Base-by-base conservation (phyloP, 768 basidiomycete genomes). In the Lyophyllum decastes region DNA sequence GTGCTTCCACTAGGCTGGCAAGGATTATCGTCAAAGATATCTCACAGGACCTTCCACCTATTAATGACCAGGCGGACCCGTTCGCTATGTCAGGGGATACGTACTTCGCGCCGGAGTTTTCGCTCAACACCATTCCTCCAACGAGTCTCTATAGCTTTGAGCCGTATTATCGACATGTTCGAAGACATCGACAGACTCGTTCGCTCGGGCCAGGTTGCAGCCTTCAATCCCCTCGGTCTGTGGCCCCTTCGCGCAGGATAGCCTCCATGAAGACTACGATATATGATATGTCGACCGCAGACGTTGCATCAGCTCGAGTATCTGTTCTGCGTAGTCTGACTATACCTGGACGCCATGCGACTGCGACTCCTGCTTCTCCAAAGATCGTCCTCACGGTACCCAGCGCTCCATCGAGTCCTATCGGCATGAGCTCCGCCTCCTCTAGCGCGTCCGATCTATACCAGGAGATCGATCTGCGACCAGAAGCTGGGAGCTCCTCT, bases 61-160 rank as follows among this genome's bases (percentile, higher is more conserved):
- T 63, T 44, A 64, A 58, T 17, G 59, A 63, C 34, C n/a, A 47
- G 0, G 49, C 30, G 30, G 61, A 69, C 51, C 68, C 68, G 17
- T 67, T 67, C 34, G 61, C 52, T 6, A 60, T 41, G n/a, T 33
- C 27, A 16, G 62, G 62, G 14, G 49, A 66, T 16, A 54, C 66
- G 19, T 69, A 63, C 54, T 64, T 62, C 19, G 50, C 26, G 12
- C 25, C 46, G 5, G 38, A 16, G 27, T 49, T 47, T 19, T 44
- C 49, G 4, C 24, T 19, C 7, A 25, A 8, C 30, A 11, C 21
- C 21, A 24, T 51, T 5, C 41, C 57, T 5, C 19, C 57, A 24
- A n/a, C 55, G 19, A 54, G 64, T 44, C 53, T 62, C 12, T 41
- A 61, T 33, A 38, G 60, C 45, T 62, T 67, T 46, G 54, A 41